phyloP scores from a whole-genome alignment of 2,329 filamentous ascomycete genomes.

The Colletotrichum tofieldiae region DNA sequence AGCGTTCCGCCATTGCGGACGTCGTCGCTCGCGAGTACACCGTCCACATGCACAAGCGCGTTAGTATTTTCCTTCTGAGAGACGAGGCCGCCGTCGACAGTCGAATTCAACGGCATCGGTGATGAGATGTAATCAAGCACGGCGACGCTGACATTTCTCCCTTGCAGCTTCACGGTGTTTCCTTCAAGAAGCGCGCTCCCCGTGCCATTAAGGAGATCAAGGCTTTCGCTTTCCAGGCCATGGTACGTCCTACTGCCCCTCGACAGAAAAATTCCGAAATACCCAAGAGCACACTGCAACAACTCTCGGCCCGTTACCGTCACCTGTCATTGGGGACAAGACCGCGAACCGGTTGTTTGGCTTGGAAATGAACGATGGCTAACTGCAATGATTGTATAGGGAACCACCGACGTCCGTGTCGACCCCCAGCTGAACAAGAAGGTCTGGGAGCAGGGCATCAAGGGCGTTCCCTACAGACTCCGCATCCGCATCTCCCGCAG shows the following conservation, averaged over 20 bases:
- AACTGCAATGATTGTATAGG: constrained; percentile 68
- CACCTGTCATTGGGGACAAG: neutral
- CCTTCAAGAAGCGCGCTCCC: constrained; percentile 99
- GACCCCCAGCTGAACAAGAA: constrained; percentile 99
- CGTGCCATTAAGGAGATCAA: constrained; percentile 99
- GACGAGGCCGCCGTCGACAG: constrained; percentile 44
- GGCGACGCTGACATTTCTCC: constrained; percentile 52
- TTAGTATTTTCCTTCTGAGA: constrained; percentile 55
- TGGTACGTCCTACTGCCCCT: constrained; percentile 78
- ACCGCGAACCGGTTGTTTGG: neutral
- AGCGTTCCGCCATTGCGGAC: constrained; percentile 96
- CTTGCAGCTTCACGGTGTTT: constrained; percentile 90
- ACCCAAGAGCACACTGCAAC: neutral
- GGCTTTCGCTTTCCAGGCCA: constrained; percentile 91
- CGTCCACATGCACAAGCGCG: constrained; percentile 99
- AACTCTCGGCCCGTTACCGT: neutral
- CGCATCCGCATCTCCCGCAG: constrained; percentile 99
- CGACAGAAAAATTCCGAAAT: neutral
- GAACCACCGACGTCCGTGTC: constrained; percentile 95
- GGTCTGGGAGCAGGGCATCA: constrained; percentile 99
- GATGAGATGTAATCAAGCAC: constrained; percentile 20
- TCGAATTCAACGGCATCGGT: constrained; percentile 5
- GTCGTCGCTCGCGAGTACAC: constrained; percentile 99
- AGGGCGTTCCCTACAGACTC: constrained; percentile 97
- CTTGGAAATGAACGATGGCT: constrained; percentile 36